phyloP scores from a whole-genome alignment of 176 grass and related monocot genomes.

The Avena insularis region DNA sequence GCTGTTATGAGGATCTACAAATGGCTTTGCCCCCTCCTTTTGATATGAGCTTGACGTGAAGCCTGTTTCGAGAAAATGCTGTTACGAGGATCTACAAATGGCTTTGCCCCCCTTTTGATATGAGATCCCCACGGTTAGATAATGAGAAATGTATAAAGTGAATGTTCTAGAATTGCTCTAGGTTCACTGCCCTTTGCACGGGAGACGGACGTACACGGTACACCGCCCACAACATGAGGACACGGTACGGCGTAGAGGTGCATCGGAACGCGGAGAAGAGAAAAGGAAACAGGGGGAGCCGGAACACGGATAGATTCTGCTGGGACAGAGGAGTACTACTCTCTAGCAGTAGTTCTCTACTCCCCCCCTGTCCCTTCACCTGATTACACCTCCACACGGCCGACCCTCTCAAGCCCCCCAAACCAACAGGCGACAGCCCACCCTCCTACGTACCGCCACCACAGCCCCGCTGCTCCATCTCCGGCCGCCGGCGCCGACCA shows the following conservation, averaged over 20 bases:
- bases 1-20: no score
- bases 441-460: neutral
- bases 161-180: no score
- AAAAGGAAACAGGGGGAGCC: neutral
- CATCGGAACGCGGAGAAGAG: neutral
- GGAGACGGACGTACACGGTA: slow-evolving; percentile 18
- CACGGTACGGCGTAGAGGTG: neutral
- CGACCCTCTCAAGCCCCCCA: neutral
- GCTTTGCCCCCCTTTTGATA: no score
- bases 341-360: neutral
- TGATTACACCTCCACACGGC: neutral
- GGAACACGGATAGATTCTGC: slow-evolving; percentile 30
- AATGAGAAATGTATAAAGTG: no score
- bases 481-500: neutral
- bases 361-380: neutral
- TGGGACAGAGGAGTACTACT: neutral
- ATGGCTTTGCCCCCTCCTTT: no score
- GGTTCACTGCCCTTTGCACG: neutral
- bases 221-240: neutral
- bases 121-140: no score
- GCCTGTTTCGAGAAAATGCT: no score
- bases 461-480: neutral
- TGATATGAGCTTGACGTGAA: no score
- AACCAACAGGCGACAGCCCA: neutral
- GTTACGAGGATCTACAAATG: no score